These are phyloP conservation scores for Melastoma malabathricum DNA, from an alignment of 345 rosid species.

Conservation along the genomic window DNA sequence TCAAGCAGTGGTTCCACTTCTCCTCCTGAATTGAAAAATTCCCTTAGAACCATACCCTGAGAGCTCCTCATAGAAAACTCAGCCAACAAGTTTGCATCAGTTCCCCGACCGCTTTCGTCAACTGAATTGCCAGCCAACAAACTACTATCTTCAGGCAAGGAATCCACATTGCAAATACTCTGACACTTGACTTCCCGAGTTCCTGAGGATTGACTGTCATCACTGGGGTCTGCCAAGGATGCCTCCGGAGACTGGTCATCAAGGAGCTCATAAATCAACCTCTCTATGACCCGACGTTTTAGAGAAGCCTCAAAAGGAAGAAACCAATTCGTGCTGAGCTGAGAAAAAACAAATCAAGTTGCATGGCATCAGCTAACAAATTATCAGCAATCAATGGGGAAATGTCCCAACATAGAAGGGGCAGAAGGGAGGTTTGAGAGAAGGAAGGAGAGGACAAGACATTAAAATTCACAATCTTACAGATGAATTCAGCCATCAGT, in stretches of 20 bases:
- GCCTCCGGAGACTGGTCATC: conserved; percentile 31
- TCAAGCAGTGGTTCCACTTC: conserved; percentile 51
- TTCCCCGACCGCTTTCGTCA: conserved; percentile 37
- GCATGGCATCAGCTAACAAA: conserved; percentile 2
- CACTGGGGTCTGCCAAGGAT: conserved; percentile 20
- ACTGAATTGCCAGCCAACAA: conserved; percentile 29
- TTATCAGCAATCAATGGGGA: conserved; percentile 2
- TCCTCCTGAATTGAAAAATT: conserved; percentile 58
- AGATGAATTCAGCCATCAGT: too few species aligned
- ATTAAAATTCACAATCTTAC: too few species aligned
- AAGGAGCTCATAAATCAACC: conserved; percentile 58
- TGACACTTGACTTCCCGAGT: conserved; percentile 19
- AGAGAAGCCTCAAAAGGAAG: conserved; percentile 81
- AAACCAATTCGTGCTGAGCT: conserved; percentile 85
- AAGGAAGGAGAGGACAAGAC: too few species aligned
- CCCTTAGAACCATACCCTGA: conserved; percentile 64
- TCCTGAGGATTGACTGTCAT: conserved; percentile 25
- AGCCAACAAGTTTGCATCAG: conserved; percentile 58
- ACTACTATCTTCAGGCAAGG: conserved; percentile 29
- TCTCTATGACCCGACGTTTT: conserved; percentile 79
- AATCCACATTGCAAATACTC: conserved; percentile 25
- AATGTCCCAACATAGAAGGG: too few species aligned
- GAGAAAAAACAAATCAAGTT: conserved; percentile 11
- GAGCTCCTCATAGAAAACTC: conserved; percentile 46
- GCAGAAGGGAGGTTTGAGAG: too few species aligned